Conservation (phyloP, 2,329 filamentous ascomycete genomes). For the Rhinocladiella similis region DNA sequence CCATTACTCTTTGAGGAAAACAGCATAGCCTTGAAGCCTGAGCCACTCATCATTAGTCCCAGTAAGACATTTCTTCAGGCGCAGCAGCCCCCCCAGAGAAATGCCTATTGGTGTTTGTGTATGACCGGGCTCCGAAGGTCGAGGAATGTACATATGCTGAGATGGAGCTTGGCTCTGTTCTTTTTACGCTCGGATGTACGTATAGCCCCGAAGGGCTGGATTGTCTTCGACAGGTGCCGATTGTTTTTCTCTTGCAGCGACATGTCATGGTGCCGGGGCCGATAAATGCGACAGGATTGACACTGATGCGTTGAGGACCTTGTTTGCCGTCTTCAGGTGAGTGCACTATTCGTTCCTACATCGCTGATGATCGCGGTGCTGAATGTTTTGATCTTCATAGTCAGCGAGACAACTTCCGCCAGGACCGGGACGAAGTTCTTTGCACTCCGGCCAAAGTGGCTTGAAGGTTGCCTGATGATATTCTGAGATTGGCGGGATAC, state of each 20-base stretch:
- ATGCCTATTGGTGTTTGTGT: too few species aligned
- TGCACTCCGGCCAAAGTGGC: neutral
- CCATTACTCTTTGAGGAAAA: too few species aligned
- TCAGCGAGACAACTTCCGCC: conserved; percentile 3
- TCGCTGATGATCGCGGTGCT: too few species aligned
- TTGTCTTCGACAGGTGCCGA: neutral
- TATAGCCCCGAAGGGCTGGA: neutral
- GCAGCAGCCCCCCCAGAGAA: too few species aligned
- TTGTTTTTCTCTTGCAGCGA: neutral
- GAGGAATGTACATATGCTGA: conserved; percentile 29
- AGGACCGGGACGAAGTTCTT: conserved; percentile 1
- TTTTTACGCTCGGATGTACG: conserved; percentile 34
- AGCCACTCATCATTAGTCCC: too few species aligned
- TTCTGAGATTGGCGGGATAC: conserved; percentile 1
- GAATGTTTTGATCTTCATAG: too few species aligned
- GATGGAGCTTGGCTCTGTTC: conserved; percentile 37
- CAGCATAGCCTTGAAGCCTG: too few species aligned
- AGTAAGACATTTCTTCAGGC: too few species aligned
- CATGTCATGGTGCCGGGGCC: neutral
- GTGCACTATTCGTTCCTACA: too few species aligned
- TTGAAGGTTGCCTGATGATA: conserved; percentile 2
- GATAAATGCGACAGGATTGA: conserved; percentile 1
- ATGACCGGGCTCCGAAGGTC: conserved; percentile 15
- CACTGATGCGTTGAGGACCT: neutral
- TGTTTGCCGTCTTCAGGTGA: conserved; percentile 3